Percentiles rank a stretch among this genome's conserved stretches.
Evolutionary conservation across 345 rosid species (phyloP).

Genomic region (Syzygium jambos): DNA sequence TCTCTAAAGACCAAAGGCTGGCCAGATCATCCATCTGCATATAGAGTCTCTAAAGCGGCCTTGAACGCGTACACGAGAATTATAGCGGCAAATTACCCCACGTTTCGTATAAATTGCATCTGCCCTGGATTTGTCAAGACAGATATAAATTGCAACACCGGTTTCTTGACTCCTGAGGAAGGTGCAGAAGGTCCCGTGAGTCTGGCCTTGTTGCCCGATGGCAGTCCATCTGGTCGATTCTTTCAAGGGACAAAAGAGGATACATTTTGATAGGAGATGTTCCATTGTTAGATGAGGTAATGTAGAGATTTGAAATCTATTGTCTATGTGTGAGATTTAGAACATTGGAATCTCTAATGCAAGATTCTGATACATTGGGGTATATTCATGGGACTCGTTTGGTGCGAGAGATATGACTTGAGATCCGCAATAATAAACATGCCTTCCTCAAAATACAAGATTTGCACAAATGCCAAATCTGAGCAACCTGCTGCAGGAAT

Average conservation of each 20-base stretch:
- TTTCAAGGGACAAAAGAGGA: neutral
- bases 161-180: neutral
- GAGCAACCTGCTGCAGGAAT: neutral
- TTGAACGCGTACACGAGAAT: conserved; percentile 14
- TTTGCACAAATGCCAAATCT: neutral
- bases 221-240: neutral
- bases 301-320: neutral
- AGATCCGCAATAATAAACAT: neutral
- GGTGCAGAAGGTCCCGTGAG: conserved; percentile 4
- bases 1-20: conserved; percentile 25
- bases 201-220: conserved; percentile 1
- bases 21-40: conserved; percentile 4
- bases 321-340: neutral
- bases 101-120: neutral
- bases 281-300: neutral
- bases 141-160: neutral
- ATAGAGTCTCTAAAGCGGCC: conserved; percentile 8
- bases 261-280: neutral
- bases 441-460: neutral
- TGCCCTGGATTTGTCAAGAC: conserved; percentile 11
- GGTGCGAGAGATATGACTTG: neutral
- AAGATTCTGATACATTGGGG: neutral
- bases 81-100: conserved; percentile 4
- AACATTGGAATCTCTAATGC: neutral
- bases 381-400: neutral